Base-by-base conservation (phyloP, 1,284 basidiomycete species). In the Anthracocystis setariae region DNA sequence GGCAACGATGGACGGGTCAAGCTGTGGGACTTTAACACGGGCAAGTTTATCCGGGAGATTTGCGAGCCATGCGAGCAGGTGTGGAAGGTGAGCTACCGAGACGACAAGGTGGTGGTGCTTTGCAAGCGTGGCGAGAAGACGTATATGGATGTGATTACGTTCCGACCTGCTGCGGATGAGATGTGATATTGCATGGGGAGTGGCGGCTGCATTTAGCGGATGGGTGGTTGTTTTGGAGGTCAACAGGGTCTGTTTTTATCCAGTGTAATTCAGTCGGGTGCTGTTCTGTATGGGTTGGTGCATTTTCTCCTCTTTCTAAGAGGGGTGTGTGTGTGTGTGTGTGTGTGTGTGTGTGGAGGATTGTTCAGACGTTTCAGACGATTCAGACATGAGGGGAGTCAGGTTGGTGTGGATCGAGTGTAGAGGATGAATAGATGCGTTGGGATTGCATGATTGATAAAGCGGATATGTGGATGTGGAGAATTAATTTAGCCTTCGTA, bases 1-100 rank as follows among this genome's bases (percentile, higher is more conserved):
- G 93, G 94, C 25, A 94, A 93, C 77, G 95, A 98, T 79, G 95
- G 95, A 3, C 86, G 90, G 8, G 93, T 95, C 65, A 89, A 93
- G 78, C 84, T 98, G 58, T 98, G 90, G 87, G 91, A 85, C 64
- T 78, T 81, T 42, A 57, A 46, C n/a, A 78, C 73, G 18, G 81
- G 81, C 45, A 68, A 67, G 33, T 81, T 77, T 37, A 58, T 82
- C 12, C 62, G 80, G 18, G 76, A 79, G 55, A 55, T 82, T 17
- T 79, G 74, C 59, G 76, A 79, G 44, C 75, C 78, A 12, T 73
- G 74, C 91, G 94, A 84, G 89, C 89, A 67, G 70, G 90, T 98
- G 44, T 98, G 94, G 93, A 90, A 92, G 84, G 89, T 93, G 38
- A 88, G 87, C 43, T 92, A 90, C 84, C 87, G 88, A 74, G 87